These are phyloP conservation scores for Balansia obtecta DNA, from an alignment of 2,329 filamentous ascomycete genomes.

Conservation along the genomic window DNA sequence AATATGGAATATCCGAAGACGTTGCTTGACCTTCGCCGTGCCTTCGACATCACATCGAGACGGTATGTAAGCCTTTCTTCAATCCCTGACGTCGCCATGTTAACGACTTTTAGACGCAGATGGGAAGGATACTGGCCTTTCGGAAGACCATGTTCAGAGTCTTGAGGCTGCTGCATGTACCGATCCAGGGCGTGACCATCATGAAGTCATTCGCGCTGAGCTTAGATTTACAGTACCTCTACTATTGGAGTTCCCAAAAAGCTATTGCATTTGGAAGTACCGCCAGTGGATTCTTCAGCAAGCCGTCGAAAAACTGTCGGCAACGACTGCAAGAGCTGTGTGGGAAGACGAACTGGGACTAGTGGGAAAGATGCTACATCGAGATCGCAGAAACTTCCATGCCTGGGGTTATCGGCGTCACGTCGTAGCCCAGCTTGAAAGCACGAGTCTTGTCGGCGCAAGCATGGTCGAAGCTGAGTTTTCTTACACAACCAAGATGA, in stretches of 20 bases:
- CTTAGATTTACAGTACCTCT: constrained; percentile 74
- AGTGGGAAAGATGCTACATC: constrained; percentile 75
- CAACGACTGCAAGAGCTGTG: constrained; percentile 43
- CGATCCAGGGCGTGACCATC: neutral
- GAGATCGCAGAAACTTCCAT: constrained; percentile 87
- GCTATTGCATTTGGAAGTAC: constrained; percentile 99
- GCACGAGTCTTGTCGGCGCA: constrained; percentile 31
- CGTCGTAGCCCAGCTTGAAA: constrained; percentile 66
- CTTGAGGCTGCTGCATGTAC: neutral
- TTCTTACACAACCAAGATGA: constrained; percentile 82
- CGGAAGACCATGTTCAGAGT: neutral
- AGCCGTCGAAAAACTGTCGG: constrained; percentile 51
- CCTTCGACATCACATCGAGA: neutral
- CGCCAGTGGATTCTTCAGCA: constrained; percentile 72
- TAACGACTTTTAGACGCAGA: neutral
- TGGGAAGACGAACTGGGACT: constrained; percentile 80
- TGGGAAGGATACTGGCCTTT: neutral
- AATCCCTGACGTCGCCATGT: neutral
- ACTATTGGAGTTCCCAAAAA: constrained; percentile 79
- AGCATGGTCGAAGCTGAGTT: constrained; percentile 74
- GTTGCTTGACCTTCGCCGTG: constrained; percentile 42
- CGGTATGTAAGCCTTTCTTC: neutral
- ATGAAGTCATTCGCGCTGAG: constrained; percentile 51
- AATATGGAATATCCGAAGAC: constrained; percentile 79
- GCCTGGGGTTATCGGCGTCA: constrained; percentile 86